Base-by-base conservation (phyloP, 2,329 filamentous ascomycete species). In the Hirsutella thompsonii region DNA sequence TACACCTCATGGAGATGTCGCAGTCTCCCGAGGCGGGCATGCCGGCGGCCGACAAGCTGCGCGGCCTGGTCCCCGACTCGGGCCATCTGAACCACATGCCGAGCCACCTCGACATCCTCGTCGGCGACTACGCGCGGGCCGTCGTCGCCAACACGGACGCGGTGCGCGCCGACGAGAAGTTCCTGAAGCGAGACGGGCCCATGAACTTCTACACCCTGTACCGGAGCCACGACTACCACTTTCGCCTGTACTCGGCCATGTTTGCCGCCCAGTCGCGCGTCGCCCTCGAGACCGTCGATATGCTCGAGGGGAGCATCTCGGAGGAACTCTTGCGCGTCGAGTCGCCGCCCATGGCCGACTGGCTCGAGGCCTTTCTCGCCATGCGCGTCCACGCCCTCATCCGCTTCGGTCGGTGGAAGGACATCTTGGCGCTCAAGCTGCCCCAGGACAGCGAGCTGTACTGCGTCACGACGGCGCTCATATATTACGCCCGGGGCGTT, bases 1-100 rank as follows among this genome's bases (percentile, higher is more conserved):
- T 87, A 32, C 82, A 87, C 49, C 69, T 85, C 3, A 82, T 85
- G 67, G 83, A 88, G 53, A 86, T 86, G 82, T 86, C 81, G 0
- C 61, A 66, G 0, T 68, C 64, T 0, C 82, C 82, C 0, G 82
- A 85, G 54, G 54, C 60, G 1, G 83, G 78, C 1, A 55, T 84
- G 14, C 62, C 70, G 0, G 65, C 71, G 0, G 81, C 80, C 5
- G 71, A 86, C 50, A 60, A 64, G 14, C 66, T 87, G 10, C 75
- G 81, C 19, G 68, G 66, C 9, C 67, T 86, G 2, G 72, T 81
- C 0, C 81, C 81, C 0, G 81, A 86, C 53, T 69, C 75, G 0
- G 82, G 81, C 1, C 83, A 88, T 55, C 61, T 85, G 1, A 67
- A 78, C 33, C 82, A 87, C 52, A 89, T 90, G 84, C 83, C 83